Evolutionary conservation across 2,329 filamentous ascomycete genomes (phyloP).

Genomic region (Penicillium sp.): DNA sequence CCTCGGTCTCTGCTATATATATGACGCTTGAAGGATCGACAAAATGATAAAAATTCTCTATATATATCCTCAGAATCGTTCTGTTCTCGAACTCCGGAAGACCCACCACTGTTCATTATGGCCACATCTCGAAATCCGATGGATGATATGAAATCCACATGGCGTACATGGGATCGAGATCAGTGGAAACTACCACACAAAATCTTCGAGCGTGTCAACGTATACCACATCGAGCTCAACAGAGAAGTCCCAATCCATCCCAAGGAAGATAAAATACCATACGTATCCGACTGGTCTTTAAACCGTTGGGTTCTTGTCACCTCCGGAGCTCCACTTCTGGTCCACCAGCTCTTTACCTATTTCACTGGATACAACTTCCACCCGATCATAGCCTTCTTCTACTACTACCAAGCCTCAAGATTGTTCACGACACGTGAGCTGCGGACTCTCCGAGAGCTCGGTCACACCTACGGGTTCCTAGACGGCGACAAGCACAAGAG

Average conservation of each 20-base stretch:
- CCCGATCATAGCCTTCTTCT: background rate
- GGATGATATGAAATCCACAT: too few species aligned
- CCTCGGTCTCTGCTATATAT: too few species aligned
- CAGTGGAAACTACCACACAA: too few species aligned
- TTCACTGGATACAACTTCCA: background rate
- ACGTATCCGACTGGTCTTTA: background rate
- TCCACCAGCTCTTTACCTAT: background rate
- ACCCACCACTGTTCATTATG: too few species aligned
- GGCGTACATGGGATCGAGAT: too few species aligned
- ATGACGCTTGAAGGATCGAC: too few species aligned
- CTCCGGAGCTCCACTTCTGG: background rate
- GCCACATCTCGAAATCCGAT: too few species aligned
- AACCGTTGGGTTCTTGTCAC: conserved; percentile 3
- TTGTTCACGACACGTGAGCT: conserved; percentile 2
- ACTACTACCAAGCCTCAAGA: conserved; percentile 3
- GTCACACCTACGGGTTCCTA: background rate
- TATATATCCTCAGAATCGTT: too few species aligned
- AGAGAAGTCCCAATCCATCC: conserved; percentile 1
- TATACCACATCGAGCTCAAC: conserved; percentile 1
- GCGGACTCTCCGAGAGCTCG: background rate
- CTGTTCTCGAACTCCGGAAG: too few species aligned
- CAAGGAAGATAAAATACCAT: background rate
- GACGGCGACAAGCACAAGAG: conserved; percentile 3
- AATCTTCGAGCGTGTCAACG: background rate
- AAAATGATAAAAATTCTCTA: too few species aligned